These are phyloP conservation scores for Leccinum olivaceoglutinosum DNA, from an alignment of 1,284 basidiomycete genomes.

Conservation along the genomic window DNA sequence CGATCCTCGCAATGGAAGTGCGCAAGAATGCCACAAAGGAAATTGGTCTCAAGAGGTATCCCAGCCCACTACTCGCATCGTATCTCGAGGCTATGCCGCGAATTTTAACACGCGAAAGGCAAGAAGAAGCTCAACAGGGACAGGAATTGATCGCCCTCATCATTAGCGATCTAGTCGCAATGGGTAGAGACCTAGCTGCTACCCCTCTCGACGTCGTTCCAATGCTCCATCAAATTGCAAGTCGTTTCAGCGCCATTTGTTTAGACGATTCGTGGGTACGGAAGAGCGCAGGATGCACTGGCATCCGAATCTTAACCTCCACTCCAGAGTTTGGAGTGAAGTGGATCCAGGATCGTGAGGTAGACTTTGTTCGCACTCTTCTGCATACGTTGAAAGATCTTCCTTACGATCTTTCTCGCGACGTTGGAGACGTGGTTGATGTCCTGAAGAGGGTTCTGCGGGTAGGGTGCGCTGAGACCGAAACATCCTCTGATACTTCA, in stretches of 20 bases:
- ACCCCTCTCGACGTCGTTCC: constrained; percentile 51
- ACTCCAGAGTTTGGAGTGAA: constrained; percentile 68
- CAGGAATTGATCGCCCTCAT: constrained; percentile 57
- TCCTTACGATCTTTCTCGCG: constrained; percentile 83
- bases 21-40: constrained; percentile 52
- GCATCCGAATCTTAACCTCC: constrained; percentile 74
- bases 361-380: constrained; percentile 88
- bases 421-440: constrained; percentile 77
- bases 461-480: constrained; percentile 57
- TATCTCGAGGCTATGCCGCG: constrained; percentile 77
- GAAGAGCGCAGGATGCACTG: constrained; percentile 84
- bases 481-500: constrained; percentile 37
- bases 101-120: constrained; percentile 61
- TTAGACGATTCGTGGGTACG: constrained; percentile 85
- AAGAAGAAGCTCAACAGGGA: constrained; percentile 55
- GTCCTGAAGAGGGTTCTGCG: constrained; percentile 77
- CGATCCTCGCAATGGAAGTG: constrained; percentile 66
- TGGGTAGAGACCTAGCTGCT: constrained; percentile 43
- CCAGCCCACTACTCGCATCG: constrained; percentile 59
- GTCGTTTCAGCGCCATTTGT: constrained; percentile 79
- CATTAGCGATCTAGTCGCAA: constrained; percentile 62
- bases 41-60: constrained; percentile 47
- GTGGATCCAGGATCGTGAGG: constrained; percentile 87
- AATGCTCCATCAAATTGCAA: constrained; percentile 74
- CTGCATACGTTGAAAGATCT: constrained; percentile 95